These are phyloP conservation scores for Alliaria petiolata DNA, from an alignment of 345 rosid species.

Conservation along the genomic window DNA sequence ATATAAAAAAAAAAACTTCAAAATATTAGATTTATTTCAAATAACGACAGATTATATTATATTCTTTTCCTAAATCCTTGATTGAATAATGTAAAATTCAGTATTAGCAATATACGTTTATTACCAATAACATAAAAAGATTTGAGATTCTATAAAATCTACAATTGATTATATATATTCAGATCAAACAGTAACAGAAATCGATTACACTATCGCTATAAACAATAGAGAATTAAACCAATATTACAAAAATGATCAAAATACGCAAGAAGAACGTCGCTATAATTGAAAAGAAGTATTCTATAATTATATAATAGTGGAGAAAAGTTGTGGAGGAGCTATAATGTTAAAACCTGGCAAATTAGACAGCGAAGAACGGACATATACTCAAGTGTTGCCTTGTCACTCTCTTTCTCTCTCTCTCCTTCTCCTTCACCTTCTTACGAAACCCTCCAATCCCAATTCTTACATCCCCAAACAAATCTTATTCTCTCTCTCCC, in stretches of 20 bases:
- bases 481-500: conserved; percentile 9
- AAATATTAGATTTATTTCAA: background rate
- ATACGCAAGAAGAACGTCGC: conserved; percentile 10
- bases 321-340: conserved; percentile 44
- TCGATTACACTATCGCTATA: background rate
- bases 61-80: no score
- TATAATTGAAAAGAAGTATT: conserved; percentile 15
- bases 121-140: no score
- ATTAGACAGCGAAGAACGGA: conserved; percentile 53
- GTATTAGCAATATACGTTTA: no score
- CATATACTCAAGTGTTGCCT: conserved; percentile 45
- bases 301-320: background rate
- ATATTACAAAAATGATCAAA: background rate
- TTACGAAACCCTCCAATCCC: conserved; percentile 37
- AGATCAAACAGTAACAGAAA: background rate
- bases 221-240: background rate
- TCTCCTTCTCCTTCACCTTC: conserved; percentile 23
- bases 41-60: background rate
- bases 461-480: background rate
- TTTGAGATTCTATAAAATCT: background rate
- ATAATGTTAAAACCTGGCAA: conserved; percentile 47
- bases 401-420: conserved; percentile 46
- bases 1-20: background rate
- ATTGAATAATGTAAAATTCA: no score
- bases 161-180: background rate